Evolutionary conservation across 1,284 basidiomycete species (phyloP).

Genomic region (Hortiboletus rubellus): DNA sequence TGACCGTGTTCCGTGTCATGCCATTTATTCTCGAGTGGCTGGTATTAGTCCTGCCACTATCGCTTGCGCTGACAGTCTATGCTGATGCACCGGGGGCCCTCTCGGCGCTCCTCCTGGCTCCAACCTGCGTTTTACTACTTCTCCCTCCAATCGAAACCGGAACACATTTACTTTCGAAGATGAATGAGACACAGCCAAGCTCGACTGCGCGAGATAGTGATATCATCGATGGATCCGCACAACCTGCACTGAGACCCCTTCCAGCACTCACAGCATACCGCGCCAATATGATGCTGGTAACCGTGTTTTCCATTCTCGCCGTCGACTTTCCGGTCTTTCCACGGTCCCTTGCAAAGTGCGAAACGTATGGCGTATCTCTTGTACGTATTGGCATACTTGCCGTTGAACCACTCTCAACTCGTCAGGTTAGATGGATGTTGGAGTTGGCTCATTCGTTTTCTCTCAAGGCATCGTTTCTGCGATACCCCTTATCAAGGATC

Average conservation of each 20-base stretch:
- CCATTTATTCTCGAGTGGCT: conserved; percentile 60
- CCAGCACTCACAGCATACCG: conserved; percentile 87
- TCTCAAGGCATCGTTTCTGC: conserved; percentile 90
- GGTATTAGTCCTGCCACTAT: conserved; percentile 71
- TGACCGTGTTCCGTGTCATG: conserved; percentile 38
- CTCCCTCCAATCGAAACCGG: conserved; percentile 46
- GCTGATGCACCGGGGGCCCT: conserved; percentile 59
- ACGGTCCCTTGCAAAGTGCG: conserved; percentile 86
- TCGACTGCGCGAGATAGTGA: conserved; percentile 19
- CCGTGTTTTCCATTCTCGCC: conserved; percentile 87
- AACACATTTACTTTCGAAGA: conserved; percentile 50
- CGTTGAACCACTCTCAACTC: conserved; percentile 4
- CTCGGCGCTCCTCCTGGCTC: conserved; percentile 49
- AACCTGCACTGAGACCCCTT: conserved; percentile 42
- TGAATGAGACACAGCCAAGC: conserved; percentile 19
- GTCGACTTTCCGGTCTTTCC: conserved; percentile 97
- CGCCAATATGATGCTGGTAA: conserved; percentile 95
- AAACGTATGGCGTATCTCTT: conserved; percentile 90
- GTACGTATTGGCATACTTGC: conserved; percentile 46
- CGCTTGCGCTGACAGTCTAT: conserved; percentile 78
- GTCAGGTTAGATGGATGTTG: conserved; percentile 85
- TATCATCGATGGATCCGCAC: conserved; percentile 2
- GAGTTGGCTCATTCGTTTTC: conserved; percentile 96
- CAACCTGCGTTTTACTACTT: conserved; percentile 45
- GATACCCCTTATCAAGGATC: conserved; percentile 68